Evolutionary conservation across 768 basidiomycete genomes (phyloP), one percentile per base, ranked within the genome.

Genomic region (Podaxis sp.): DNA sequence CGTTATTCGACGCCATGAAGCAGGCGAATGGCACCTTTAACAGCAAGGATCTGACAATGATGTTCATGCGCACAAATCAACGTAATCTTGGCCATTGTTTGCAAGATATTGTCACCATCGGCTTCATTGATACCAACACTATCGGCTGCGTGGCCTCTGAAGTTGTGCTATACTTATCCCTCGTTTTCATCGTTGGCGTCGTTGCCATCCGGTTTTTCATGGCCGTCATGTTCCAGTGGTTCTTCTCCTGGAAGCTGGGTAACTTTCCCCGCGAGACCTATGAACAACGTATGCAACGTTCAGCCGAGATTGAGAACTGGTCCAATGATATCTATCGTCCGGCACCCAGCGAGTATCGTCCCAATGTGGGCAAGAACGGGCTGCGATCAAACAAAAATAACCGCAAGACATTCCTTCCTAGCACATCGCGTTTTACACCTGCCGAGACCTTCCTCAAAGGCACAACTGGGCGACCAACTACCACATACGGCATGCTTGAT

Each of bases 151-250:
- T 98, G 61, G 95, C 96, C 5, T 97, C 96, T 5, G 81, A 88
- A 61, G 90, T 99, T 64, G 94, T 98, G 38, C 89, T 98, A 61
- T 96, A 94, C 72, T 81, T 96, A 59, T 98, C 96, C 50, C 87
- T 98, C 67, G 83, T 94, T 65, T 97, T 98, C 83, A 98, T 99
- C 72, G 89, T 96, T 64, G 96, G 96, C 62, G 96, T 98, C 63
- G 96, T 98, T 64, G 82, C 85, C 57, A 94, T 97, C 72, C 91
- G 94, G 37, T 99, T 98, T 76, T 78, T 83, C 66, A 96, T 98
- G 94, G 97, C 97, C 50, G 91, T 97, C 69, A 80, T 96, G 71
- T 99, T 98, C 74, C 83, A 91, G 25, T 99, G 97, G 97, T 98
- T 98, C 83, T 90, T 92, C 72, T 93, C 91, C n/a, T 94, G 91